Percentiles rank a stretch among this genome's conserved stretches.
Evolutionary conservation across 108 stramenopile species (phyloP).

Genomic region (Nitzschia sp.): DNA sequence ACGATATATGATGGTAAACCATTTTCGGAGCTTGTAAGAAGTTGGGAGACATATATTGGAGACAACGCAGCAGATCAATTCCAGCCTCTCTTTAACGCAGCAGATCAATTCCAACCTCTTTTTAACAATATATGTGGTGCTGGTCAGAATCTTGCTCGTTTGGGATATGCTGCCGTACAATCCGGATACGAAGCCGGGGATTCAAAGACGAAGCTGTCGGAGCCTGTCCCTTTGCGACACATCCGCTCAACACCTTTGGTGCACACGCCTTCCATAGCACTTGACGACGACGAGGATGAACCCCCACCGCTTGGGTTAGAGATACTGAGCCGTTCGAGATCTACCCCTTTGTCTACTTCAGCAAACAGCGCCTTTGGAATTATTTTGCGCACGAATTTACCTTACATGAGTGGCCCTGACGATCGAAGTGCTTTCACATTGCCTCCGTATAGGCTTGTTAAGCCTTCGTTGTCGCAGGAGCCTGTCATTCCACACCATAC

Average conservation of each 20-base stretch:
- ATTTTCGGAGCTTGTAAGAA: conserved; percentile 14
- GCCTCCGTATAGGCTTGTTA: conserved; percentile 18
- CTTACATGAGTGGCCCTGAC: conserved; percentile 1
- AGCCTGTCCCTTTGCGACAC: conserved; percentile 34
- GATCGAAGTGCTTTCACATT: conserved; percentile 34
- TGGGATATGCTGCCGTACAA: background rate
- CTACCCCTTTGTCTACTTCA: conserved; percentile 37
- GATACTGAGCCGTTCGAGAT: conserved; percentile 36
- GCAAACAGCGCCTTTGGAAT: conserved; percentile 41
- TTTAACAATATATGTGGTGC: conserved; percentile 22
- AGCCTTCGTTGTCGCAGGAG: conserved; percentile 11
- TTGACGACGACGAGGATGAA: conserved; percentile 29
- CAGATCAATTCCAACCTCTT: conserved; percentile 22
- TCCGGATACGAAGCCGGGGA: background rate
- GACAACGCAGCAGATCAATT: conserved; percentile 26
- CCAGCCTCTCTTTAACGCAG: conserved; percentile 17
- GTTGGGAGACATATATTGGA: conserved; percentile 23
- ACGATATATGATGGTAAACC: conserved; percentile 18
- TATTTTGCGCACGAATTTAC: conserved; percentile 23
- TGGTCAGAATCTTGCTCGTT: conserved; percentile 21
- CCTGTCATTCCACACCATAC: conserved; percentile 6
- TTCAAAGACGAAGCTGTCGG: conserved; percentile 9
- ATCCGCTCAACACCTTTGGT: conserved; percentile 37
- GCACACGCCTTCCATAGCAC: conserved; percentile 28
- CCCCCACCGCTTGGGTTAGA: conserved; percentile 34